Percentiles rank a stretch among this genome's conserved stretches.
These are phyloP conservation scores for Naganishia onofrii DNA, from an alignment of 768 basidiomycete species.

Conservation along the genomic window DNA sequence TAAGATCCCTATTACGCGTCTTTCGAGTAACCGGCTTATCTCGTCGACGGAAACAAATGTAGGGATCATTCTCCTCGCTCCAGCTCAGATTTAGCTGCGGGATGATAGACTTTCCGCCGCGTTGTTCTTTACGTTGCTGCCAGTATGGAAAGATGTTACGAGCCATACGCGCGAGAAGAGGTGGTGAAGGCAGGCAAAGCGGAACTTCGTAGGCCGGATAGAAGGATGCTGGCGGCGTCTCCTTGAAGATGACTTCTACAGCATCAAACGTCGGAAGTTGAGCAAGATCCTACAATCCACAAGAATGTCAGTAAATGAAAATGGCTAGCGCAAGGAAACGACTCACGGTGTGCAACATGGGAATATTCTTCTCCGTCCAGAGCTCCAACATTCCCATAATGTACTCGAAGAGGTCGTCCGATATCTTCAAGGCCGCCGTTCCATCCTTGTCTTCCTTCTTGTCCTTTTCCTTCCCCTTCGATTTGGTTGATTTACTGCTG, in stretches of 20 bases:
- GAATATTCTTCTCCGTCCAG: conserved; percentile 80
- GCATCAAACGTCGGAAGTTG: conserved; percentile 57
- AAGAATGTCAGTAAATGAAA: conserved; percentile 16
- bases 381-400: conserved; percentile 94
- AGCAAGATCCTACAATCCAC: conserved; percentile 47
- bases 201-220: conserved; percentile 72
- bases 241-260: conserved; percentile 61
- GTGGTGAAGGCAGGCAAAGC: conserved; percentile 65
- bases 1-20: conserved; percentile 84
- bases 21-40: conserved; percentile 93
- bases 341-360: conserved; percentile 80
- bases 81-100: conserved; percentile 87
- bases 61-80: conserved; percentile 82
- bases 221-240: conserved; percentile 60
- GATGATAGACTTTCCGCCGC: conserved; percentile 79
- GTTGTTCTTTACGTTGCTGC: conserved; percentile 76
- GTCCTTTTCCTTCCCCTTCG: conserved; percentile 81
- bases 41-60: conserved; percentile 92
- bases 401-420: conserved; percentile 90
- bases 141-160: conserved; percentile 80
- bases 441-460: conserved; percentile 64
- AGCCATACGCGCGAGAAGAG: conserved; percentile 66
- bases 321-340: background rate
- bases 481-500: conserved; percentile 57
- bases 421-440: conserved; percentile 58